Evolutionary conservation across 2,329 filamentous ascomycete species (phyloP).

Genomic region (Purpureocillium lavendulum): DNA sequence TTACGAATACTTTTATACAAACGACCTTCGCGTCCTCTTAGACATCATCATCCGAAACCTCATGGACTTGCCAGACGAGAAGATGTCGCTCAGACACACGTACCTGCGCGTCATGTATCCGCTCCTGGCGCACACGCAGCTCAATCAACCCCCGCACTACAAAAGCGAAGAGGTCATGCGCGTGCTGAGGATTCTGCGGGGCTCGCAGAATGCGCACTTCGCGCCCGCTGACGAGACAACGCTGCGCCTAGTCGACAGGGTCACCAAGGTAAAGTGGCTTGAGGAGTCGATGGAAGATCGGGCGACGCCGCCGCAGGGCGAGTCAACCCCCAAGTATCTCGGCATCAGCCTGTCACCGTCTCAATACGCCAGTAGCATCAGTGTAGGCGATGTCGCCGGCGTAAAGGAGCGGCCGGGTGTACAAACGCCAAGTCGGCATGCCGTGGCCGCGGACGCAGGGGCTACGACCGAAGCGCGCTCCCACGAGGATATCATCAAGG

Average conservation of each 20-base stretch:
- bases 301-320: conserved; percentile 26
- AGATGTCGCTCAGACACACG: conserved; percentile 71
- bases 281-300: conserved; percentile 26
- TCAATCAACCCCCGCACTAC: conserved; percentile 80
- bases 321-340: conserved; percentile 51
- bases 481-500: conserved; percentile 13
- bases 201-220: conserved; percentile 63
- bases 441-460: conserved; percentile 15
- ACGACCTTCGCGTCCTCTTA: conserved; percentile 86
- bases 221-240: conserved; percentile 76
- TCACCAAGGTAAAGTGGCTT: conserved; percentile 64
- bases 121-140: conserved; percentile 82
- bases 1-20: conserved; percentile 98
- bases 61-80: conserved; percentile 87
- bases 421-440: conserved; percentile 64
- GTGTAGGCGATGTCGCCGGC: conserved; percentile 68
- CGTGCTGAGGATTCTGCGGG: conserved; percentile 61
- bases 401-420: conserved; percentile 77
- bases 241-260: conserved; percentile 66
- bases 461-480: conserved; percentile 7
- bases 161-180: conserved; percentile 78
- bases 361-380: conserved; percentile 64
- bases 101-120: conserved; percentile 91
- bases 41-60: conserved; percentile 96
- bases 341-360: conserved; percentile 62